Evolutionary conservation across 2,329 filamentous ascomycete species (phyloP), one percentile per base, ranked within the genome.

Genomic region (Colletotrichum falcatum): DNA sequence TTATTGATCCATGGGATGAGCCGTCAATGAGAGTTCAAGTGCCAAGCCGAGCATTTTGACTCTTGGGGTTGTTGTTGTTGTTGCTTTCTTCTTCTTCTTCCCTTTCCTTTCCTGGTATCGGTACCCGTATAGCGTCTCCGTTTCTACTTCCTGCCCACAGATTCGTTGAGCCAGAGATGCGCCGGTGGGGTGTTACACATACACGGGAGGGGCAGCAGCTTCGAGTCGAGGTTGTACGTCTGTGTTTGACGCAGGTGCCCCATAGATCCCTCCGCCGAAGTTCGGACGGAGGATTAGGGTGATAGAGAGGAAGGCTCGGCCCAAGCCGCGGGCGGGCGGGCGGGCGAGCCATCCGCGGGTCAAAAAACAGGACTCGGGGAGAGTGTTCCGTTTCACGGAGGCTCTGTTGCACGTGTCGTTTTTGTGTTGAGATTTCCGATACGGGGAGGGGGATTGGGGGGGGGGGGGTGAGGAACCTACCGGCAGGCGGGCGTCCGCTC

Each of bases 241-340:
- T 55, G 39, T 26, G 35, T 2, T 56, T 33, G 37, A 37, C 35
- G 26, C 14, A 37, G 35, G 30, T n/a, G 33, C n/a, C 35, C 35
- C 54, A 9, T 35, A 28, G 11, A 26, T 44, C 16, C 16, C 46
- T 44, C 55, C 54, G 44, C 55, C 46, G 55, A 61, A 61, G 33
- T 61, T 66, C 55, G 55, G 63, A 60, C 55, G 33, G 55, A n/a
- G 54, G 26, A 18, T 28, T 12, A 59, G 60, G 11, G 30, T 20
- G 53, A 60, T 20, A 44, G 30, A 23, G 28, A 49, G 18, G 30
- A 39, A 39, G 14, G 54, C 18, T 39, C 30, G 54, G 54, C 33
- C 35, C 54, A 26, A 39, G 33, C n/a, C n/a, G 33, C 6, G 51
- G 23, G 18, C 28, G 49, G n/a, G n/a, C 18, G 51, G 30, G 51